Conservation (phyloP, 805 yeast genomes). For the Candida arabinofermentans region DNA sequence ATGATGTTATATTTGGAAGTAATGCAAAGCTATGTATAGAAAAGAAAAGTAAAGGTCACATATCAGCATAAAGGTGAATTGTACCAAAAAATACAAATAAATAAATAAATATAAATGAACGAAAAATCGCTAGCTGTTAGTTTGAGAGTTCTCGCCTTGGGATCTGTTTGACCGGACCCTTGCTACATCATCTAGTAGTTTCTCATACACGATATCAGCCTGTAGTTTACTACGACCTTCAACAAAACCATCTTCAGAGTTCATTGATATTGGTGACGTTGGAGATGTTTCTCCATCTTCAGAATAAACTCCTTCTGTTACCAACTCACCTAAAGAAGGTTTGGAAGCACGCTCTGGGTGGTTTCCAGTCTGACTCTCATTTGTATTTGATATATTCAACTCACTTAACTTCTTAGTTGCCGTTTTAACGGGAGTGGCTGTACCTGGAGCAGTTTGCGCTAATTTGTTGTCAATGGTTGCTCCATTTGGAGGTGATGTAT, state of each 20-base stretch:
- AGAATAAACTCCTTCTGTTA: no score
- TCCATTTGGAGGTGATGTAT: slow-evolving; percentile 1
- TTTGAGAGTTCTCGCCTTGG: background rate
- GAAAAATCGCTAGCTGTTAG: no score
- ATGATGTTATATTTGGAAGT: no score
- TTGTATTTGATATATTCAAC: background rate
- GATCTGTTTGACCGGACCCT: slow-evolving; percentile 53
- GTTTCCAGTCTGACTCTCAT: background rate
- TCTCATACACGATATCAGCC: slow-evolving; percentile 74
- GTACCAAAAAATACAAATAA: no score
- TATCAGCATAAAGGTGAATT: no score
- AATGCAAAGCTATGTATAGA: no score
- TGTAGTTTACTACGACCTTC: slow-evolving; percentile 28
- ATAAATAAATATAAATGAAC: no score
- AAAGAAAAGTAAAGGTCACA: no score
- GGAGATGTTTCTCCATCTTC: slow-evolving; percentile 11
- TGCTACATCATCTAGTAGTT: slow-evolving; percentile 62
- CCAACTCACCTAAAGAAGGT: background rate
- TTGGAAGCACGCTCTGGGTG: background rate
- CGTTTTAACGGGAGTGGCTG: background rate
- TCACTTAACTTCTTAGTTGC: background rate
- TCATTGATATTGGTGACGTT: slow-evolving; percentile 23
- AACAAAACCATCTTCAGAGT: slow-evolving; percentile 17
- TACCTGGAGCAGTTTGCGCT: background rate
- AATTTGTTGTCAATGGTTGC: background rate